These are phyloP conservation scores for Amphicarpaea edgeworthii DNA, from an alignment of 306 rosid genomes.

Conservation along the genomic window DNA sequence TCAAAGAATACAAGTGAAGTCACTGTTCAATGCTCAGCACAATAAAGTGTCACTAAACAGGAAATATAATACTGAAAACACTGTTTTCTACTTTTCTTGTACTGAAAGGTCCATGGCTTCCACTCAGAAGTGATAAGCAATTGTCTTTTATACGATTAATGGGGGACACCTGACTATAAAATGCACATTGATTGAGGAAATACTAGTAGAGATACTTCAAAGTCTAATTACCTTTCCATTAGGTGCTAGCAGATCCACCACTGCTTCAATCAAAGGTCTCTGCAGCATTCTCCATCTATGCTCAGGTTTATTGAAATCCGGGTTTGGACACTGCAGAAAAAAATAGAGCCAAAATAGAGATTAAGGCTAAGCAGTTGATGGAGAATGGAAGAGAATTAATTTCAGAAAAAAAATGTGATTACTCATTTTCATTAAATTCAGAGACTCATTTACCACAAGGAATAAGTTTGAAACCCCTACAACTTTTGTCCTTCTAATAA, in stretches of 20 bases:
- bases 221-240: conserved; percentile 71
- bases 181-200: conserved; percentile 27
- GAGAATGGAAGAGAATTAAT: conserved; percentile 18
- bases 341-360: conserved; percentile 14
- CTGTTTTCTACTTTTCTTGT: conserved; percentile 19
- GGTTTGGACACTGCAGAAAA: conserved; percentile 80
- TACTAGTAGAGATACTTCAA: conserved; percentile 27
- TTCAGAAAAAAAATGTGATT: conserved; percentile 1
- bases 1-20: conserved; percentile 13
- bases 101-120: neutral
- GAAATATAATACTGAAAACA: neutral
- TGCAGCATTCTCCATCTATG: conserved; percentile 96
- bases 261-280: conserved; percentile 79
- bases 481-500: neutral
- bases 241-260: conserved; percentile 66
- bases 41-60: neutral
- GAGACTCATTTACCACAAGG: neutral
- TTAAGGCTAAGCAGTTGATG: conserved; percentile 8
- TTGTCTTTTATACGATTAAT: neutral
- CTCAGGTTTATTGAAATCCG: conserved; percentile 86
- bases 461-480: conserved; percentile 12
- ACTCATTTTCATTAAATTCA: neutral
- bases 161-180: neutral
- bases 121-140: conserved; percentile 24
- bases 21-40: neutral